phyloP scores from a whole-genome alignment of 768 basidiomycete genomes.

The Cystobasidium tubakii region DNA sequence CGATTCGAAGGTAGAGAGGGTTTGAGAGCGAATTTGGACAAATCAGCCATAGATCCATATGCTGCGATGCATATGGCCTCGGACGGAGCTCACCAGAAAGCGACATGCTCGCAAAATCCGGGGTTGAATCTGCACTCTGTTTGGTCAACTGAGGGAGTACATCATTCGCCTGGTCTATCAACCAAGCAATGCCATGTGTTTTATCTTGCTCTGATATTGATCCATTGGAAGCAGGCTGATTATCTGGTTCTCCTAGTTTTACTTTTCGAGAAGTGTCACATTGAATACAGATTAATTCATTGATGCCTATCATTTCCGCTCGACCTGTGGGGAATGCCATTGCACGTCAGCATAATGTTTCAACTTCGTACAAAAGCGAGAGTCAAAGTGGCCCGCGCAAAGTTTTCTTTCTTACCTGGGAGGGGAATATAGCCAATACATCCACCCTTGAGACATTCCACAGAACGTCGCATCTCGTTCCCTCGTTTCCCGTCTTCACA shows the following conservation, averaged over 20 bases:
- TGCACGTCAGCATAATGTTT: too few species aligned
- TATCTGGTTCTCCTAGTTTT: background rate
- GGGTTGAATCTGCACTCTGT: background rate
- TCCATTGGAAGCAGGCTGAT: background rate
- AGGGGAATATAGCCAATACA: background rate
- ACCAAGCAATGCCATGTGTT: background rate
- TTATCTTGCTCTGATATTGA: background rate
- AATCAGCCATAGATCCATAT: too few species aligned
- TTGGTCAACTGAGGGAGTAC: background rate
- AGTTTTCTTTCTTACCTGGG: background rate
- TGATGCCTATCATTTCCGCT: constrained; percentile 8
- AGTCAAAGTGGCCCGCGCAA: too few species aligned
- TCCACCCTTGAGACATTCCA: background rate
- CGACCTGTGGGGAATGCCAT: constrained; percentile 1
- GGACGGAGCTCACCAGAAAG: background rate
- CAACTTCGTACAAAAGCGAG: too few species aligned
- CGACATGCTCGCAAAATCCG: background rate
- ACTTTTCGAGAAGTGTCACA: background rate
- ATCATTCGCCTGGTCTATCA: background rate
- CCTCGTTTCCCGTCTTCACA: background rate
- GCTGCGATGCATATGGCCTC: too few species aligned
- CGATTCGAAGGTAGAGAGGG: background rate
- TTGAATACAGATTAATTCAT: background rate
- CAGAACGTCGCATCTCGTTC: background rate
- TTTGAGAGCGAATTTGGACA: background rate